Percentiles rank a stretch among this genome's conserved stretches.
Conservation (phyloP, 768 basidiomycete species). For the Hericium erinaceus region DNA sequence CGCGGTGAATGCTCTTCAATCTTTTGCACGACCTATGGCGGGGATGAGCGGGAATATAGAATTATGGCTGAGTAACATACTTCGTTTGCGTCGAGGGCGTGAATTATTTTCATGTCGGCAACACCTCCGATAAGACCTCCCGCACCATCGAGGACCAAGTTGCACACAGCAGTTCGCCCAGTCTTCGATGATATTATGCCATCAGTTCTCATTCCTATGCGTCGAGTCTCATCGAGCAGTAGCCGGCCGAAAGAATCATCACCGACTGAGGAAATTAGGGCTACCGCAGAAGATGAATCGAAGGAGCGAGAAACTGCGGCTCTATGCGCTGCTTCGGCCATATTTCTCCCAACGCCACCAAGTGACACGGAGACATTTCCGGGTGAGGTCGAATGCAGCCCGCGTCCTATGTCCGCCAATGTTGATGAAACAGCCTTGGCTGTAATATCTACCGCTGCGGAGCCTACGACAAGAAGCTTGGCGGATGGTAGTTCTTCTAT, state of each 20-base stretch:
- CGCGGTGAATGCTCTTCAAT: slow-evolving; percentile 40
- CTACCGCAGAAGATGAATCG: slow-evolving; percentile 23
- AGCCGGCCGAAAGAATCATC: slow-evolving; percentile 69
- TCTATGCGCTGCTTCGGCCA: slow-evolving; percentile 83
- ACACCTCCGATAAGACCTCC: slow-evolving; percentile 79
- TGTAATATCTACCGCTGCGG: slow-evolving; percentile 85
- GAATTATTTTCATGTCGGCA: slow-evolving; percentile 80
- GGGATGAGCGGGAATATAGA: background rate
- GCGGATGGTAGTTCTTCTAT: slow-evolving; percentile 19
- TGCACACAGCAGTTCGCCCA: slow-evolving; percentile 72
- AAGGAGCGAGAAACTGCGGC: slow-evolving; percentile 30
- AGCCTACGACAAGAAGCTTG: slow-evolving; percentile 68
- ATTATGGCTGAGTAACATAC: slow-evolving; percentile 23
- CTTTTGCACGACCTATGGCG: slow-evolving; percentile 39
- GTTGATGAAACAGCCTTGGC: slow-evolving; percentile 33
- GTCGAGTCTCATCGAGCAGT: slow-evolving; percentile 44
- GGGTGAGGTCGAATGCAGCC: slow-evolving; percentile 67
- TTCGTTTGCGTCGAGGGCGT: slow-evolving; percentile 34
- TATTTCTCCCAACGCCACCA: slow-evolving; percentile 93
- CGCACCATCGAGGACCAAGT: slow-evolving; percentile 63
- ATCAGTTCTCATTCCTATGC: slow-evolving; percentile 73
- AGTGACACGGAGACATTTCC: slow-evolving; percentile 64
- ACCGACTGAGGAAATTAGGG: slow-evolving; percentile 73
- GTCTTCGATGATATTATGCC: slow-evolving; percentile 43
- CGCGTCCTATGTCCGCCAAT: slow-evolving; percentile 22